phyloP scores from a whole-genome alignment of 331 rosid genomes.

The Spiraea crenata region DNA sequence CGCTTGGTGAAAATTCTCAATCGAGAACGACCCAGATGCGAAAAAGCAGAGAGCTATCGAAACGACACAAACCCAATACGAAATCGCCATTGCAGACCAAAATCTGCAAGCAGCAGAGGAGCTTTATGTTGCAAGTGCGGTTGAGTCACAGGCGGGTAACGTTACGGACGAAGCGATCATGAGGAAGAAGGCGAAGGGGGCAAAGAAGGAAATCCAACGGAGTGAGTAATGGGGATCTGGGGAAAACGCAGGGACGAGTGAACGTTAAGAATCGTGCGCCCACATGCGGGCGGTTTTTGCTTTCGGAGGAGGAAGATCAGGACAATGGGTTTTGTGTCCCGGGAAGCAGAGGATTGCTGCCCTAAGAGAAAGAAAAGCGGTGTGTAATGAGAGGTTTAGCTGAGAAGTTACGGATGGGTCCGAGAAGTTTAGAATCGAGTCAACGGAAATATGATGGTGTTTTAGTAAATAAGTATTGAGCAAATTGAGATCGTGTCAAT shows the following conservation, averaged over 20 bases:
- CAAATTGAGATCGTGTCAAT: too few relatives aligned
- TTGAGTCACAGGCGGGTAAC: constrained; percentile 14
- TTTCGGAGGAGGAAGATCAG: constrained; percentile 11
- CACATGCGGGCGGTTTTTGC: constrained; percentile 19
- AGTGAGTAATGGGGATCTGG: constrained; percentile 55
- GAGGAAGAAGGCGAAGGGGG: constrained; percentile 12
- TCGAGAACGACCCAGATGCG: constrained; percentile 47
- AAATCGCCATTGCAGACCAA: constrained; percentile 34
- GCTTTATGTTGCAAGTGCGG: constrained; percentile 28
- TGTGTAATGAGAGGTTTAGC: not conserved
- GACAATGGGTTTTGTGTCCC: constrained; percentile 17
- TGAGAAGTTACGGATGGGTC: not conserved
- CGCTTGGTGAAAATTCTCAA: constrained; percentile 67
- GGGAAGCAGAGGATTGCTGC: constrained; percentile 20
- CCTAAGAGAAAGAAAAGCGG: constrained; percentile 4
- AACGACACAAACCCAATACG: constrained; percentile 33
- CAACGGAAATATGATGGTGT: not conserved
- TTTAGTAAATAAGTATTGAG: not conserved
- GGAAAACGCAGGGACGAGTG: constrained; percentile 38
- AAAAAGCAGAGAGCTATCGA: constrained; percentile 34
- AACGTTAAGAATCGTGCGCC: constrained; percentile 60
- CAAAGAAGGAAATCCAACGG: constrained; percentile 13
- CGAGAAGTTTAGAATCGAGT: not conserved
- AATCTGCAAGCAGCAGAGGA: not conserved
- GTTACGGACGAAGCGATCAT: constrained; percentile 28